phyloP scores from a whole-genome alignment of 345 rosid genomes.

The Durio zibethinus region DNA sequence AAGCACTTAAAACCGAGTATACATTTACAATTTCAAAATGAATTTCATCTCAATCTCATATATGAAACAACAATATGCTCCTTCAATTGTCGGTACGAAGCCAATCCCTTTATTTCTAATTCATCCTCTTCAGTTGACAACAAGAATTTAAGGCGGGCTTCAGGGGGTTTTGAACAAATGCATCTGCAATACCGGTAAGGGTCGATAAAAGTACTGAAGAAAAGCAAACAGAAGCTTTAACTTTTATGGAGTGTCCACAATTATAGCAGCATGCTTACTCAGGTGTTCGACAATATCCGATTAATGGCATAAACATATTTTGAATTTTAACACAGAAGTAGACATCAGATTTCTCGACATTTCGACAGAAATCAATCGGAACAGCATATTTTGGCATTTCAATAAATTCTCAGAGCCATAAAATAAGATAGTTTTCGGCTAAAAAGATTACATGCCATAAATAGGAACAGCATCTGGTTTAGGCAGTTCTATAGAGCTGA shows the following conservation, averaged over 20 bases:
- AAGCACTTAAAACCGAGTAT: background rate
- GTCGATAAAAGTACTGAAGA: background rate
- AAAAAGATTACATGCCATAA: background rate
- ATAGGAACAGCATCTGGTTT: background rate
- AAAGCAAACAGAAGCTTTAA: background rate
- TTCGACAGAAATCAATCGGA: no score
- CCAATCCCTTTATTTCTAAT: background rate
- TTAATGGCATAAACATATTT: background rate
- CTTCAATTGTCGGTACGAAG: background rate
- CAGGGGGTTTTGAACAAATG: background rate
- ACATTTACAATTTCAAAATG: background rate
- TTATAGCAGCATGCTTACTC: background rate
- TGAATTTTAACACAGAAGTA: background rate
- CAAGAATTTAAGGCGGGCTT: background rate
- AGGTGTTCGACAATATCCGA: background rate
- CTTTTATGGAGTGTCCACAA: no score
- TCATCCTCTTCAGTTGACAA: background rate
- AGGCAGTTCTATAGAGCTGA: background rate
- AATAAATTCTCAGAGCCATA: background rate
- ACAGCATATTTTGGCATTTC: background rate
- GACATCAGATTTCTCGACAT: background rate
- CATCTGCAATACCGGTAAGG: constrained; percentile 8
- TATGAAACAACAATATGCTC: background rate
- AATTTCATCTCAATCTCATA: background rate
- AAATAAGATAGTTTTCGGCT: background rate